Evolutionary conservation across 2,329 filamentous ascomycete genomes (phyloP), one percentile per base, ranked within the genome.

Genomic region (Sporothrix pallida): DNA sequence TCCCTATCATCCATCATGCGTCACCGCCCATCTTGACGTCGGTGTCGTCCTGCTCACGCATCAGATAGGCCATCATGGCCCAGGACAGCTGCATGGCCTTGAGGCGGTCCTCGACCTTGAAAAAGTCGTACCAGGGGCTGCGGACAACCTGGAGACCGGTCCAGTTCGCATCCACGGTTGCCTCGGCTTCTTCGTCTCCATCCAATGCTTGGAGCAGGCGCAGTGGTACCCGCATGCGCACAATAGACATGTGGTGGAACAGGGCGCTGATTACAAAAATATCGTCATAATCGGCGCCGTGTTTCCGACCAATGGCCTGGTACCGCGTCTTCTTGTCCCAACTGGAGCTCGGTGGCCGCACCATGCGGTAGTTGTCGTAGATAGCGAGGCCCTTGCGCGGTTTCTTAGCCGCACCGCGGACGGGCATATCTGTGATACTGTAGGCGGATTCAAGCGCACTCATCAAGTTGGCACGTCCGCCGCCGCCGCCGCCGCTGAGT

Each of bases 361-460:
- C 83, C 84, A 88, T 90, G 73, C 89, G 86, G 80, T 91, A 91
- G 77, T 85, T 87, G 78, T 91, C 89, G 78, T 91, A 91, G 65
- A 90, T 84, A 75, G 84, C 85, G 79, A 88, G 81, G 70, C 84
- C 88, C 79, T 87, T 89, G 74, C 87, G 85, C 52, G 85, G 80
- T 75, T 85, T 88, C 79, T 88, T 88, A 17, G 60, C 10, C 3
- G 15, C 26, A 2, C 71, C 50, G 9, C 58, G 44, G 15, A 63
- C 62, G 10, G 69, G 69, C 69, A 71, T 50, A 8, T 44, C 69
- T 3, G 42, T 50, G 20, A 71, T 31, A 20, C 48, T 54, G 23
- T 37, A 69, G 48, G 67, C 68, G 4, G 67, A 54, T 52, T 42
- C 67, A 50, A 69, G 67, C 10, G 67, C 67, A 23, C 37, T 54